These are phyloP conservation scores for Podospora conica DNA, from an alignment of 495 filamentous ascomycete species.

Conservation along the genomic window DNA sequence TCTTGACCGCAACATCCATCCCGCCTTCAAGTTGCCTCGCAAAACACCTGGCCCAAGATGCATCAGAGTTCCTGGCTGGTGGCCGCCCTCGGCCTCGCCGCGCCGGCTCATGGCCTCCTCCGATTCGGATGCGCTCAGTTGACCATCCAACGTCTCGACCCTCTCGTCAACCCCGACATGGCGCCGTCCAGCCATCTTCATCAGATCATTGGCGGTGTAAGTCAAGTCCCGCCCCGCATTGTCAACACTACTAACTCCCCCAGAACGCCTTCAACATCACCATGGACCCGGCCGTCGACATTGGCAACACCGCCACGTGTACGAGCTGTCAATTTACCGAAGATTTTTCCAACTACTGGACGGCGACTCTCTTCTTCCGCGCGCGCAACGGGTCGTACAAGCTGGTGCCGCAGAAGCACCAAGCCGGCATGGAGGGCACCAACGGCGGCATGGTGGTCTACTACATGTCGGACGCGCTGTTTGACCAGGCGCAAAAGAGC, in stretches of 20 bases:
- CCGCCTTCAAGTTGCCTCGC: background rate
- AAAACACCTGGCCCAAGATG: slow-evolving; percentile 35
- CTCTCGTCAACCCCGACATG: slow-evolving; percentile 21
- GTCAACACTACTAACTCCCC: background rate
- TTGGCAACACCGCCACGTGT: slow-evolving; percentile 24
- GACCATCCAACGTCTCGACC: slow-evolving; percentile 26
- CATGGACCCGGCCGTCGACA: slow-evolving; percentile 30
- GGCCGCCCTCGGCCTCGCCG: slow-evolving; percentile 39
- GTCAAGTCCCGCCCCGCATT: slow-evolving; percentile 30
- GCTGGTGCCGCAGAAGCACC: slow-evolving; percentile 32
- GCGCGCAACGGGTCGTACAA: slow-evolving; percentile 35
- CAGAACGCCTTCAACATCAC: slow-evolving; percentile 31
- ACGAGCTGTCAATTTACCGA: slow-evolving; percentile 34
- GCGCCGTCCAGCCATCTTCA: slow-evolving; percentile 24
- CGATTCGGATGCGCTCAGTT: slow-evolving; percentile 53
- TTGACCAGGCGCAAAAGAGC: slow-evolving; percentile 39
- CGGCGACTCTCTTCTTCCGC: slow-evolving; percentile 36
- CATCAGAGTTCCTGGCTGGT: slow-evolving; percentile 17
- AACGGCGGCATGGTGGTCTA: slow-evolving; percentile 45
- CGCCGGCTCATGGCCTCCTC: slow-evolving; percentile 39
- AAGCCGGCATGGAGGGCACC: slow-evolving; percentile 29
- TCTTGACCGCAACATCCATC: slow-evolving; percentile 4
- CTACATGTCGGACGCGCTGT: slow-evolving; percentile 45
- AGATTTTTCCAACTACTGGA: slow-evolving; percentile 41
- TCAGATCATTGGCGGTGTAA: slow-evolving; percentile 29